A percentile compares a stretch with the other conserved stretches of the same genome.
phyloP scores from a whole-genome alignment of 2,329 filamentous ascomycete genomes.

The Ophiocordyceps camponoti-saundersi region DNA sequence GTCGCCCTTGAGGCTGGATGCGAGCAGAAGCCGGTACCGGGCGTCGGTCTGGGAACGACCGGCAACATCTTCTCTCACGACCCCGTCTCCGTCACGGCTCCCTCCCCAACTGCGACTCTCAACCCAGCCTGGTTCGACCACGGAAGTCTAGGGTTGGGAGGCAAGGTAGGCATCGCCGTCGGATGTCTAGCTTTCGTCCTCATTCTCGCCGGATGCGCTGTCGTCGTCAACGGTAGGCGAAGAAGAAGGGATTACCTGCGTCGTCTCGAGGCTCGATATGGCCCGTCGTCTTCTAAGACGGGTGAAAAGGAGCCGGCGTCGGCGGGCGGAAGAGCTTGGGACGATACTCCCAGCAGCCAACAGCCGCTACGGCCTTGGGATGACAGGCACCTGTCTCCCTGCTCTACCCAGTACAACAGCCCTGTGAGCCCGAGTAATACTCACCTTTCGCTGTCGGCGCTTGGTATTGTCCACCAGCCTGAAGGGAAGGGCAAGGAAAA shows the following conservation, averaged over 20 bases:
- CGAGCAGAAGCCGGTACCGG: slow-evolving; percentile 28
- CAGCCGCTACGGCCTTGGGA: slow-evolving; percentile 19
- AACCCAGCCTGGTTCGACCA: slow-evolving; percentile 21
- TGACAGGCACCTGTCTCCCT: slow-evolving; percentile 40
- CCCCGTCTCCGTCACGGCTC: slow-evolving; percentile 30
- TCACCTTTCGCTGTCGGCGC: slow-evolving; percentile 13
- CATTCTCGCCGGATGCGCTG: slow-evolving; percentile 27
- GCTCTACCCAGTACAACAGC: slow-evolving; percentile 41
- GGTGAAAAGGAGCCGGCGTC: slow-evolving; percentile 21
- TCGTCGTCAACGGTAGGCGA: slow-evolving; percentile 40
- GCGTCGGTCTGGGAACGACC: slow-evolving; percentile 28
- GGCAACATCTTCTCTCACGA: slow-evolving; percentile 34
- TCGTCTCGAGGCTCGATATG: slow-evolving; percentile 24
- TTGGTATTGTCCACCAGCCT: not conserved
- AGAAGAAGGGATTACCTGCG: slow-evolving; percentile 34
- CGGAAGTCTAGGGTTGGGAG: slow-evolving; percentile 32
- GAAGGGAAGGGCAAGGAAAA: slow-evolving; percentile 25
- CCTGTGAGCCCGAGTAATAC: slow-evolving; percentile 25
- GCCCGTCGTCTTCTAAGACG: slow-evolving; percentile 7
- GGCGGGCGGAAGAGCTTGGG: slow-evolving; percentile 25
- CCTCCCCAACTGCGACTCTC: slow-evolving; percentile 23
- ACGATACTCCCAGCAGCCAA: slow-evolving; percentile 28
- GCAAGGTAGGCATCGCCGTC: slow-evolving; percentile 40
- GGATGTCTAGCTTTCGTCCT: slow-evolving; percentile 32
- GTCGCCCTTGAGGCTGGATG: slow-evolving; percentile 39